A percentile compares a stretch with the other conserved stretches of the same genome.
These are phyloP conservation scores for Colletotrichum sp. DNA, from an alignment of 2,329 filamentous ascomycete genomes.

Conservation along the genomic window DNA sequence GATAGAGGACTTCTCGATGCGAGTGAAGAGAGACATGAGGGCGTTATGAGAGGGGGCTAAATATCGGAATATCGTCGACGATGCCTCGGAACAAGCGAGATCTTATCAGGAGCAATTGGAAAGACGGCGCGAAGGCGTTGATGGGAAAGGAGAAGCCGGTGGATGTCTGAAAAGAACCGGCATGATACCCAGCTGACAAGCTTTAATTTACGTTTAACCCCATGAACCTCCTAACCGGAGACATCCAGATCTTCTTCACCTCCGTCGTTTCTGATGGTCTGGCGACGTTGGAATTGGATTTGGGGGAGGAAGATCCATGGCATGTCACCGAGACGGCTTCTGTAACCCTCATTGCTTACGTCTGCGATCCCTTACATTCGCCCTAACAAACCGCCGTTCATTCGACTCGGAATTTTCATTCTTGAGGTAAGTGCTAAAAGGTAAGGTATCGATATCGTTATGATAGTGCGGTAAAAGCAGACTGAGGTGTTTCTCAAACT, in stretches of 20 bases:
- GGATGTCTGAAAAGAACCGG: background rate
- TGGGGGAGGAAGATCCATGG: background rate
- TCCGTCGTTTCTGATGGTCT: background rate
- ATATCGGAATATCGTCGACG: background rate
- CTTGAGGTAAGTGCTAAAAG: background rate
- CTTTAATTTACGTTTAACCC: background rate
- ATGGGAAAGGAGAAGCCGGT: background rate
- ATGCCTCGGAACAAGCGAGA: background rate
- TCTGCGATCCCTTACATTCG: background rate
- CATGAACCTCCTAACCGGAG: background rate
- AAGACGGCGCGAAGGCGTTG: background rate
- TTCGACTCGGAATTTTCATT: background rate
- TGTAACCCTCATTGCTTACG: background rate
- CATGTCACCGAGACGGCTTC: background rate
- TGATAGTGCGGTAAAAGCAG: background rate
- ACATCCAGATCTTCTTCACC: rapidly evolving
- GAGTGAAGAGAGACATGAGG: background rate
- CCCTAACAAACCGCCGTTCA: background rate
- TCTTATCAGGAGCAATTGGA: background rate
- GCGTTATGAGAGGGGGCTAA: background rate
- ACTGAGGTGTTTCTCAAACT: background rate
- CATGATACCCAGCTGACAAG: background rate
- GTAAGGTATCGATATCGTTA: rapidly evolving
- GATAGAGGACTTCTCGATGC: background rate
- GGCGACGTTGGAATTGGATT: background rate